Evolutionary conservation across 108 stramenopile species (phyloP).

Genomic region (Poteriospumella lacustris): DNA sequence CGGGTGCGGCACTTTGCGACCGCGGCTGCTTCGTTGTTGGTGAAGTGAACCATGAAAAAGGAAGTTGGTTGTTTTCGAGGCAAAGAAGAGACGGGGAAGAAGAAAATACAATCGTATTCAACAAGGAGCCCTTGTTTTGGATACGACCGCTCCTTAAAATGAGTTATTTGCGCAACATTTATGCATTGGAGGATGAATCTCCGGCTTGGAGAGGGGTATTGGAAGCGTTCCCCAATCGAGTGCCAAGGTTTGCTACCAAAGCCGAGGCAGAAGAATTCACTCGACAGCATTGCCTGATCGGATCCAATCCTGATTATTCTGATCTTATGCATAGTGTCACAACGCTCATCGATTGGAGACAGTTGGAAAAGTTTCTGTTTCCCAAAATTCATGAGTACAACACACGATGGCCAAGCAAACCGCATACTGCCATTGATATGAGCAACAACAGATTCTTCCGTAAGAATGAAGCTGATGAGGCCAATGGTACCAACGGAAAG

Average conservation of each 20-base stretch:
- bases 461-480: neutral
- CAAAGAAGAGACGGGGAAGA: too few relatives aligned
- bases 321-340: slow-evolving; percentile 56
- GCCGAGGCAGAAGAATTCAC: slow-evolving; percentile 43
- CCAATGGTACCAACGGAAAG: neutral
- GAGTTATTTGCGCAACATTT: slow-evolving; percentile 26
- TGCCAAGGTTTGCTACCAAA: slow-evolving; percentile 46
- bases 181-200: slow-evolving; percentile 28
- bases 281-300: slow-evolving; percentile 35
- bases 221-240: slow-evolving; percentile 38
- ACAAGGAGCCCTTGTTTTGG: neutral
- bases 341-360: slow-evolving; percentile 46
- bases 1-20: too few relatives aligned
- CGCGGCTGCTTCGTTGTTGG: too few relatives aligned
- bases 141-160: neutral
- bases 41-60: too few relatives aligned
- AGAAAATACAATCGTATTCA: too few relatives aligned
- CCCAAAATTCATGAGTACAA: slow-evolving; percentile 38
- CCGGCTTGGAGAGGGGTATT: neutral
- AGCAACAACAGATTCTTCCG: neutral
- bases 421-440: slow-evolving; percentile 4
- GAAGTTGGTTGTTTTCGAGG: too few relatives aligned
- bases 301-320: slow-evolving; percentile 56
- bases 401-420: slow-evolving; percentile 17
- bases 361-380: slow-evolving; percentile 51